Base-by-base conservation (phyloP, 768 basidiomycete species). In the Mycena albidolilacea region DNA sequence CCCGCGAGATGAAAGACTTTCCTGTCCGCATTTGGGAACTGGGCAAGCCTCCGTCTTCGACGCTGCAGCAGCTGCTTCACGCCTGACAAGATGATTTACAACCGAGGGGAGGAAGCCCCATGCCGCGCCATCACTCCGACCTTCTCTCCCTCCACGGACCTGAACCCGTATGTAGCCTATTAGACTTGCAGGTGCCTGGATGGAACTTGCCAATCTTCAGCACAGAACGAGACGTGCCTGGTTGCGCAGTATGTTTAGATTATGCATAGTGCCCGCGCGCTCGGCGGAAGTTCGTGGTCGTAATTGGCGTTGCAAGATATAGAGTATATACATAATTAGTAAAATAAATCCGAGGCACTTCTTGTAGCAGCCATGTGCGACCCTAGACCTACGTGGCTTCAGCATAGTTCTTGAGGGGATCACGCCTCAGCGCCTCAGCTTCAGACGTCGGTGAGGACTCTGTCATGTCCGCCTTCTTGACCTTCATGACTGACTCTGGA, bases 361-460 rank as follows among this genome's bases (percentile, higher is more conserved):
- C 17, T 7, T 17, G 17, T 15, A 35, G 10, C 30, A 30, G 30
- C 62, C 62, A 48, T 63, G 61, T 35, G 61, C 21, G 19, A 43
- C 15, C 23, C 50, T 63, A 57, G 43, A 41, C 41, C 41, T 38
- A 35, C 35, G 21, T 35, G n/a, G 54, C 54, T 17, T 5, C 17
- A 41, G 46, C 75, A 80, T 95, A 94, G 78, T 95, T 95, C 85
- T 93, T 95, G 79, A 95, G 82, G 2, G 94, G 94, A 79, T 95
- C 92, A 76, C 89, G 93, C 71, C 94, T 85, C 70, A 95, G 79
- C 2, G 93, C 93, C 78, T 95, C 94, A 41, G 93, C 93, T 80
- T 95, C 93, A 2, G 91, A 89, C 39, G 86, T 82, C 48, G 87
- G 81, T 30, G 79, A 76, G 10, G 84, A 81, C 12, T 85, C 87